Conservation (phyloP, 2,329 filamentous ascomycete species). For the Penicillium concentricum region DNA sequence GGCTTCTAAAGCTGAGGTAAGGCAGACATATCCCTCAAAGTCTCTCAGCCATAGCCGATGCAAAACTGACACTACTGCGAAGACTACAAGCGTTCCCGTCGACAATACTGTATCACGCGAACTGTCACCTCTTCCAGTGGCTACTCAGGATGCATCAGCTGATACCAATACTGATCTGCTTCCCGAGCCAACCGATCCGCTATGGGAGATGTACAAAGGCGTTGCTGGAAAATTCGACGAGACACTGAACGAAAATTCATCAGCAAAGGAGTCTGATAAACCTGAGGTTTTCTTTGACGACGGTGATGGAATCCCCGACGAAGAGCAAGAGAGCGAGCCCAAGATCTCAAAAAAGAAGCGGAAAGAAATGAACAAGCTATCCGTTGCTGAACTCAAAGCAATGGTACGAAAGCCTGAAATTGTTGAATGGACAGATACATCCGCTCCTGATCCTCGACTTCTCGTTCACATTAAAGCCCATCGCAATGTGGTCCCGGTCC, state of each 20-base stretch:
- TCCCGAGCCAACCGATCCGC: constrained; percentile 67
- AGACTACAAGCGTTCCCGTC: constrained; percentile 8
- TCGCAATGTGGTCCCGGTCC: constrained; percentile 92
- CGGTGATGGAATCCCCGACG: constrained; percentile 81
- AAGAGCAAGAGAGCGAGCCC: constrained; percentile 60
- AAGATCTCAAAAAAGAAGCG: constrained; percentile 93
- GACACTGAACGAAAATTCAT: constrained; percentile 60
- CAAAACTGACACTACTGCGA: constrained; percentile 15
- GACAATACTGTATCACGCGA: constrained; percentile 7
- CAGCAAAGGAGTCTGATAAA: constrained; percentile 69
- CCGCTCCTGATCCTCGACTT: constrained; percentile 81
- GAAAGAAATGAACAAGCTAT: constrained; percentile 87
- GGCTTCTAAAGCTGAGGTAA: constrained; percentile 72
- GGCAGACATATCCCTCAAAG: constrained; percentile 5
- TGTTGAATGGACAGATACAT: constrained; percentile 96
- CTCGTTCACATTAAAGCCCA: constrained; percentile 94
- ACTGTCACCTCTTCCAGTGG: constrained; percentile 9
- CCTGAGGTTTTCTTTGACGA: constrained; percentile 81
- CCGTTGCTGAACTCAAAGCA: constrained; percentile 92
- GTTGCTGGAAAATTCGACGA: constrained; percentile 79
- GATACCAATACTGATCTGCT: constrained; percentile 49
- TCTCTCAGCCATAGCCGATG: neutral
- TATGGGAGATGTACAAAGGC: constrained; percentile 79
- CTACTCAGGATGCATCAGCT: constrained; percentile 33
- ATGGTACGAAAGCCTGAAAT: constrained; percentile 87